These are phyloP conservation scores for Leishmania major DNA, from an alignment of 208 protist species.

Conservation along the genomic window DNA sequence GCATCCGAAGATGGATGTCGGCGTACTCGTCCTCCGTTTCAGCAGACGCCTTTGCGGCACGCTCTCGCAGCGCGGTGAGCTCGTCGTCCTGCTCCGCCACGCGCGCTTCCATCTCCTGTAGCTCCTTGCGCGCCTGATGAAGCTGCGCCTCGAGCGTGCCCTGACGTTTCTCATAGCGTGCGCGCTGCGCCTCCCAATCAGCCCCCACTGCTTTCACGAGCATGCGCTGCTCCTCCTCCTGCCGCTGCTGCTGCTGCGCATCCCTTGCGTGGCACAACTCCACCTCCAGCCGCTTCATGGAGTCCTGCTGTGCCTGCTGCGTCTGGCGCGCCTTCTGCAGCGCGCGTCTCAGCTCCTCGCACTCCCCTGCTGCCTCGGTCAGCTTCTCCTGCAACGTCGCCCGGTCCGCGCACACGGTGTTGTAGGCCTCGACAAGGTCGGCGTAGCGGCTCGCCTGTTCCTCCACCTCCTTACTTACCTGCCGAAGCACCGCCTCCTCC, in stretches of 20 bases:
- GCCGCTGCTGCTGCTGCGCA: conserved; percentile 26
- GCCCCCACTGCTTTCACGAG: background rate
- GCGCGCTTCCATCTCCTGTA: conserved; percentile 21
- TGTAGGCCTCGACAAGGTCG: conserved; percentile 36
- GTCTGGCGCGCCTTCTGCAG: conserved; percentile 35
- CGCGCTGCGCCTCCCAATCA: conserved; percentile 15
- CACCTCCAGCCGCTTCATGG: conserved; percentile 41
- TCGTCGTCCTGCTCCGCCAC: conserved; percentile 22
- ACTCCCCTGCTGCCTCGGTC: conserved; percentile 19
- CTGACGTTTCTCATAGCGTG: conserved; percentile 27
- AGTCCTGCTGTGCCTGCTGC: conserved; percentile 41
- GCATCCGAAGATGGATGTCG: conserved; percentile 33
- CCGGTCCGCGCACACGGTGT: conserved; percentile 20
- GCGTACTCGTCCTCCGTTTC: conserved; percentile 32
- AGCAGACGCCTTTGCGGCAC: conserved; percentile 23
- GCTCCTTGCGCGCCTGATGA: conserved; percentile 18
- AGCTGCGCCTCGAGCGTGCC: conserved; percentile 34
- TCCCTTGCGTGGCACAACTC: conserved; percentile 63
- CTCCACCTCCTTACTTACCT: conserved; percentile 73
- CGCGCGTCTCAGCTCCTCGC: conserved; percentile 31
- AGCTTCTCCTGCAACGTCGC: conserved; percentile 35
- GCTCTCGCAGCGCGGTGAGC: conserved; percentile 25
- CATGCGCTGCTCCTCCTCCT: conserved; percentile 18
- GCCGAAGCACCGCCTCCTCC: conserved; percentile 66
- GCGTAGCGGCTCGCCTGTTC: conserved; percentile 49